These are phyloP conservation scores for Eutrema japonicum DNA, from an alignment of 345 rosid species.

Conservation along the genomic window DNA sequence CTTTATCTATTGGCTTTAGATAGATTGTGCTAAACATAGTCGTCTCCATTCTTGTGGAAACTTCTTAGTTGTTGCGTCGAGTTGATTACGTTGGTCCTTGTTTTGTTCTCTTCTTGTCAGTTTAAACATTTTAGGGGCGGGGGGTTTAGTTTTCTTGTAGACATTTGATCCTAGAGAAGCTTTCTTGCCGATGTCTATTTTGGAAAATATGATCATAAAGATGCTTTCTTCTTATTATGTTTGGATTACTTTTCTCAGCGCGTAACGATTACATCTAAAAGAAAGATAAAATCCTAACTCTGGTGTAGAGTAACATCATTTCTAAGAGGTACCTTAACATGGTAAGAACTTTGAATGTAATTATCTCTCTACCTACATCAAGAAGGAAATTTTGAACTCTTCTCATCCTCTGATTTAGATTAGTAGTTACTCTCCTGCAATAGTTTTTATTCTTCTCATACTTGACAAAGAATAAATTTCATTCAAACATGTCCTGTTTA, in stretches of 20 bases:
- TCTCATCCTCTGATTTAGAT: not conserved
- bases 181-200: not conserved
- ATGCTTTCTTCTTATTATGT: slow-evolving; percentile 14
- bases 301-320: not conserved
- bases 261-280: not conserved
- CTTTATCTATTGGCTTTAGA: not conserved
- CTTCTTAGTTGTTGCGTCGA: not conserved
- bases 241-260: slow-evolving; percentile 17
- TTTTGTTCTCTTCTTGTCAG: slow-evolving; percentile 9
- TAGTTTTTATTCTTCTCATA: not conserved
- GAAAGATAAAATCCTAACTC: not conserved
- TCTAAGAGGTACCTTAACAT: slow-evolving; percentile 29
- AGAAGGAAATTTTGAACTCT: not conserved
- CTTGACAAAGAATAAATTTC: not conserved
- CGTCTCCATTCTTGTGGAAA: not conserved
- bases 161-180: not conserved
- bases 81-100: slow-evolving; percentile 10
- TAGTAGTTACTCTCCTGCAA: not conserved
- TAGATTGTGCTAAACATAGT: not conserved
- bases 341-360: slow-evolving; percentile 32
- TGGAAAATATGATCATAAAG: not conserved
- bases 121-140: not conserved
- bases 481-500: not conserved
- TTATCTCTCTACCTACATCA: not conserved
- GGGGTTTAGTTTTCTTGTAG: not conserved